Conservation (phyloP, 1,139 yeast genomes). For the Blastobotrys arbuscula region DNA sequence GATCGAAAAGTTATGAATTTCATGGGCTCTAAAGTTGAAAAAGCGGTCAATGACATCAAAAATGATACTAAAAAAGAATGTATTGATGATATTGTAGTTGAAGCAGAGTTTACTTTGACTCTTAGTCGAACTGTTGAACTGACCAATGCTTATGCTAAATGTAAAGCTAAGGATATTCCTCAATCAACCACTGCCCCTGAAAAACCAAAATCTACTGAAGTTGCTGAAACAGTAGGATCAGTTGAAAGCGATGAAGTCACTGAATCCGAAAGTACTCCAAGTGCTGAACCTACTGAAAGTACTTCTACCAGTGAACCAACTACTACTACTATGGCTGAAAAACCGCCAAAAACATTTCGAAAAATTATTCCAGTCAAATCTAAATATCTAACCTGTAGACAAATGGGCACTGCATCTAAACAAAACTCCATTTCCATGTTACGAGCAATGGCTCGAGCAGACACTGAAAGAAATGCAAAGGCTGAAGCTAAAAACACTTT, state of each 20-base stretch:
- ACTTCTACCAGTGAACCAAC: conserved; percentile 11
- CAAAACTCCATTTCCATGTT: conserved; percentile 27
- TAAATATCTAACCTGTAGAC: conserved; percentile 26
- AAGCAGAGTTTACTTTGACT: conserved; percentile 26
- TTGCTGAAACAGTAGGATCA: conserved; percentile 6
- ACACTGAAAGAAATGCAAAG: conserved; percentile 28
- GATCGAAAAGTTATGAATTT: conserved; percentile 43
- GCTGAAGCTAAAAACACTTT: conserved; percentile 33
- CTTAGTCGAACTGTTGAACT: conserved; percentile 29
- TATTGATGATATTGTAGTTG: conserved; percentile 22
- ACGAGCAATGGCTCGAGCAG: conserved; percentile 27
- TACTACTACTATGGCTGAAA: conserved; percentile 1
- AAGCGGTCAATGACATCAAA: conserved; percentile 22
- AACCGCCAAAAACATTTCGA: conserved; percentile 15
- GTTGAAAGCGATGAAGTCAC: background rate
- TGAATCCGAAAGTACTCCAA: background rate
- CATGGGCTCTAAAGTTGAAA: conserved; percentile 26
- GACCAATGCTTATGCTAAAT: conserved; percentile 18
- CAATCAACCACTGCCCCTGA: conserved; percentile 4
- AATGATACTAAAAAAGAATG: conserved; percentile 24
- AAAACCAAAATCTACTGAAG: conserved; percentile 5
- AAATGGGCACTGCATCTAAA: conserved; percentile 32
- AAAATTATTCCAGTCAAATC: conserved; percentile 20
- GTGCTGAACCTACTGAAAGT: conserved; percentile 9
- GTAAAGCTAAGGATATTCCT: conserved; percentile 16